phyloP scores from a whole-genome alignment of 1,284 basidiomycete genomes.

The Stereum hirsutum region DNA sequence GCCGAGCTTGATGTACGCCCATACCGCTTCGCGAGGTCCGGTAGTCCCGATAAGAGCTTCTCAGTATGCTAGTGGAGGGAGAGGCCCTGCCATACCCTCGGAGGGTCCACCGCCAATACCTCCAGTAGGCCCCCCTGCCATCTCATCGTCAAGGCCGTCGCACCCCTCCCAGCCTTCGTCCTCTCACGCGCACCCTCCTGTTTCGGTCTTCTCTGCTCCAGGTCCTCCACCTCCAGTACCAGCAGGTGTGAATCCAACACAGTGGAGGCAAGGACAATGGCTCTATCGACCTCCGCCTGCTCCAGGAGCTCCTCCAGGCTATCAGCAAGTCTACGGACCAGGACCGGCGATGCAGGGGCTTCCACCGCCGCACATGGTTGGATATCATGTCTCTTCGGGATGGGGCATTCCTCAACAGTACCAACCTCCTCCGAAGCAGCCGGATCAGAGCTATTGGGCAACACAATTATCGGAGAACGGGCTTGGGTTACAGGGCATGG shows the following conservation, averaged over 20 bases:
- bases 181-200: no score
- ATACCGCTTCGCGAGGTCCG: no score
- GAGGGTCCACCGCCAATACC: no score
- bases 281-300: constrained; percentile 27
- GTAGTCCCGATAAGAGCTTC: no score
- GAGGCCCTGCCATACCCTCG: no score
- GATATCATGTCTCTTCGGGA: constrained; percentile 12
- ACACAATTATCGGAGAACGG: constrained; percentile 50
- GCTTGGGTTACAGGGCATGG: constrained; percentile 56
- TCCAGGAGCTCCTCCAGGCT: background rate
- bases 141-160: no score
- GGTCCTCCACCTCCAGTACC: constrained; percentile 21
- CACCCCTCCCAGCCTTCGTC: no score
- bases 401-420: constrained; percentile 18
- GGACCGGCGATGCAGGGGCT: constrained; percentile 11
- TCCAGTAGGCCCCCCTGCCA: no score
- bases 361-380: constrained; percentile 19
- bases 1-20: no score
- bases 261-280: constrained; percentile 42
- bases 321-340: background rate
- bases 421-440: constrained; percentile 54
- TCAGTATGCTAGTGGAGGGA: no score
- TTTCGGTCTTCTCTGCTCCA: no score
- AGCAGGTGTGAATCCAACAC: constrained; percentile 29
- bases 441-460: constrained; percentile 53